phyloP scores from a whole-genome alignment of 2,329 filamentous ascomycete genomes.

The Thielaviopsis musarum region DNA sequence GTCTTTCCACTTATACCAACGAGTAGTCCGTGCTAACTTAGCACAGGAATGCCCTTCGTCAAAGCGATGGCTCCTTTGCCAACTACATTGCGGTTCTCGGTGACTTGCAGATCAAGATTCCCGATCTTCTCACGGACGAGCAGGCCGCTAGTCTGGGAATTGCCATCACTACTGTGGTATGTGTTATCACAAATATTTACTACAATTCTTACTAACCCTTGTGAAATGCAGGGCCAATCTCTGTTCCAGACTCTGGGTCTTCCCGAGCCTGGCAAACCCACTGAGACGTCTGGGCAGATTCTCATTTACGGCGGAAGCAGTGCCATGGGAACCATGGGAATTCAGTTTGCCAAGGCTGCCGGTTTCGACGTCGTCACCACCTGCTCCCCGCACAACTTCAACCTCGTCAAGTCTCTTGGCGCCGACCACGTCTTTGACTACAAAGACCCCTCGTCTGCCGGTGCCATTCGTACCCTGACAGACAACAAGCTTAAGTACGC shows the following conservation, averaged over 20 bases:
- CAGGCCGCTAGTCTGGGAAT: conserved; percentile 30
- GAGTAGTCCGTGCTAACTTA: background rate
- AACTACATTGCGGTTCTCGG: conserved; percentile 24
- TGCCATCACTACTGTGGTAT: conserved; percentile 25
- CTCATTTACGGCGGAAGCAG: conserved; percentile 30
- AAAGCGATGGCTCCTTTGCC: conserved; percentile 26
- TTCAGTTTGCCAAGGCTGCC: conserved; percentile 23
- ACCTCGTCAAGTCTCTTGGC: conserved; percentile 25
- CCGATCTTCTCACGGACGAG: conserved; percentile 27
- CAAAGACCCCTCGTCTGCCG: conserved; percentile 14
- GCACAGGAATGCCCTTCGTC: conserved; percentile 14
- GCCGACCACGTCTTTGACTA: conserved; percentile 32
- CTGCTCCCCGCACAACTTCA: conserved; percentile 23
- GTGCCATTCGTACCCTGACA: conserved; percentile 16
- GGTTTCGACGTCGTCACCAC: conserved; percentile 23
- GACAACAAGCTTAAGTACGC: conserved; percentile 15
- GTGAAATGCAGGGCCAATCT: conserved; percentile 23
- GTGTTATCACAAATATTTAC: conserved; percentile 2
- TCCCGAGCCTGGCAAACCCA: conserved; percentile 25
- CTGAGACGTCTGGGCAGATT: conserved; percentile 18
- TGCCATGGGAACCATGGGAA: conserved; percentile 34
- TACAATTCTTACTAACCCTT: conserved; percentile 16
- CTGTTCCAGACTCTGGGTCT: conserved; percentile 31
- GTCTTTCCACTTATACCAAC: background rate
- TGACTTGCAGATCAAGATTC: conserved; percentile 26